A percentile compares a stretch with the other conserved stretches of the same genome.
Conservation (phyloP, 1,139 yeast genomes). For the Trichomonascaceae sp. region DNA sequence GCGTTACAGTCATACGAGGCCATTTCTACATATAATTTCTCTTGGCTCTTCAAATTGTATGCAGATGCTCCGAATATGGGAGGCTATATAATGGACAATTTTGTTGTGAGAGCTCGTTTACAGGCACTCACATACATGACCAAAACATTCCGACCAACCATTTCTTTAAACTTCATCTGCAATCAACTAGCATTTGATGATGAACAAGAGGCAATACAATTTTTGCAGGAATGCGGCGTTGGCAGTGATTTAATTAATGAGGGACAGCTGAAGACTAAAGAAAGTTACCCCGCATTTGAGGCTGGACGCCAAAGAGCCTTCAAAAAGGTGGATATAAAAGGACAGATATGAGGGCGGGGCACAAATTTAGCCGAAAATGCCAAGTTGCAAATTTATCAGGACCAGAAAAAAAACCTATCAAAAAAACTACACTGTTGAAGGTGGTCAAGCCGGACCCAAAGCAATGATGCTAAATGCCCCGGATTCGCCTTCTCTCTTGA, state of each 20-base stretch:
- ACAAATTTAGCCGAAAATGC: background rate
- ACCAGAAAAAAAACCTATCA: background rate
- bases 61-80: constrained; percentile 38
- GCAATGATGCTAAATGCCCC: constrained; percentile 35
- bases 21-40: constrained; percentile 46
- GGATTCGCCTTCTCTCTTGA: constrained; percentile 38
- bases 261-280: constrained; percentile 29
- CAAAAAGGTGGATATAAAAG: constrained; percentile 81
- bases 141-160: constrained; percentile 48
- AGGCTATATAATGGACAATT: constrained; percentile 41
- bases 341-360: constrained; percentile 54
- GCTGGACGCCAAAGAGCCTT: constrained; percentile 42
- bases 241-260: constrained; percentile 30
- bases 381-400: too few relatives aligned
- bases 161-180: constrained; percentile 43
- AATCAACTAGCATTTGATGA: constrained; percentile 44
- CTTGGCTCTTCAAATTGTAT: constrained; percentile 44
- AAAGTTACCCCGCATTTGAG: constrained; percentile 44
- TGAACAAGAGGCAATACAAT: constrained; percentile 34
- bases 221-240: constrained; percentile 41
- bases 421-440: background rate
- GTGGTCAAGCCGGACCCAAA: constrained; percentile 20
- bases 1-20: constrained; percentile 44
- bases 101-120: constrained; percentile 52
- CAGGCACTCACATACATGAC: constrained; percentile 55